phyloP scores from a whole-genome alignment of 805 yeast species.

The Kuraishia hungarica region DNA sequence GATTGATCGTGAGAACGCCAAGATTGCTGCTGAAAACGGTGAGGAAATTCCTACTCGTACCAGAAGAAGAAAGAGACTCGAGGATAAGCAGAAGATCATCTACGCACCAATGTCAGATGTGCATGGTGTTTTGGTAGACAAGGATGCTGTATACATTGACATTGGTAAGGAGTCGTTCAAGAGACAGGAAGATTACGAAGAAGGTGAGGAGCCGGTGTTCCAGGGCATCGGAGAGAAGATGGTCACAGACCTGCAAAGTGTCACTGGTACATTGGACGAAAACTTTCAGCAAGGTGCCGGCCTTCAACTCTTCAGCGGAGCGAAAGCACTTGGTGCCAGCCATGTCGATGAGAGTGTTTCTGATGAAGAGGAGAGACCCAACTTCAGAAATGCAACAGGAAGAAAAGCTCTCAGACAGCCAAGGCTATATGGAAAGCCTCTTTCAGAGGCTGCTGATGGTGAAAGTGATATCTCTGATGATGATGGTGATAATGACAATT shows the following conservation, averaged over 20 bases:
- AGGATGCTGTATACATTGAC: conserved; percentile 94
- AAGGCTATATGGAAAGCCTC: conserved; percentile 44
- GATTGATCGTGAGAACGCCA: conserved; percentile 62
- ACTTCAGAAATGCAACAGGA: conserved; percentile 42
- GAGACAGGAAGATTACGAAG: conserved; percentile 9
- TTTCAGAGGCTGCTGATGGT: conserved; percentile 36
- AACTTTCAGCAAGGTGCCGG: conserved; percentile 58
- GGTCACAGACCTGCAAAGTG: conserved; percentile 75
- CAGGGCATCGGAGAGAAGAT: conserved; percentile 81
- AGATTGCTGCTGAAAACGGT: conserved; percentile 55
- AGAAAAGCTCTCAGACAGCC: conserved; percentile 58
- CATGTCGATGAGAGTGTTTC: conserved; percentile 22
- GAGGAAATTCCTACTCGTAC: conserved; percentile 37
- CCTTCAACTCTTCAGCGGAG: conserved; percentile 61
- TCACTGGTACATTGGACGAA: conserved; percentile 54
- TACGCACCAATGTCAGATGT: conserved; percentile 99
- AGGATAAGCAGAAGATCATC: conserved; percentile 86
- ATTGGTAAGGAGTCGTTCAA: conserved; percentile 20
- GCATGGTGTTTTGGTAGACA: conserved; percentile 96
- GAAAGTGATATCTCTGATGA: conserved; percentile 32
- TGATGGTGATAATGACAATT: conserved; percentile 34
- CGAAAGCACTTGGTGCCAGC: conserved; percentile 35
- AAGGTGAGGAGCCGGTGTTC: conserved; percentile 15
- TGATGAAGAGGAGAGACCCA: conserved; percentile 29
- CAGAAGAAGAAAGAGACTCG: conserved; percentile 79